Conservation (phyloP, 495 filamentous ascomycete genomes). For the Xylaria nigripes region DNA sequence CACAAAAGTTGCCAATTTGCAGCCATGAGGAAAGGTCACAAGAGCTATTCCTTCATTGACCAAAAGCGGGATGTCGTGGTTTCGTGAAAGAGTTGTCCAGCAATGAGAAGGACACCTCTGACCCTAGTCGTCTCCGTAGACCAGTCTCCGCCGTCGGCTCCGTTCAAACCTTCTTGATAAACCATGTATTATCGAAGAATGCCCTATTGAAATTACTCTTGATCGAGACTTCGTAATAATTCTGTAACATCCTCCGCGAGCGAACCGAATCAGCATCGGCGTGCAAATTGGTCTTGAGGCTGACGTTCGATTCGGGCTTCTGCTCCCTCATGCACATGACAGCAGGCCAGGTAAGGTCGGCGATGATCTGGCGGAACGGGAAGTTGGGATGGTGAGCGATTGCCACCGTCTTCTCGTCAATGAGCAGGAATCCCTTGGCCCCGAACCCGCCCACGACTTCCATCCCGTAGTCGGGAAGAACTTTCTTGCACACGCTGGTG, state of each 20-base stretch:
- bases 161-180: too few relatives aligned
- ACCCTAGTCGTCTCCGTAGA: too few relatives aligned
- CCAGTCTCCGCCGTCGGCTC: too few relatives aligned
- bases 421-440: slow-evolving; percentile 33
- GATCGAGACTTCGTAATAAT: not conserved
- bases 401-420: slow-evolving; percentile 32
- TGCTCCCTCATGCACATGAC: not conserved
- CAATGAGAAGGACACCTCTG: too few relatives aligned
- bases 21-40: too few relatives aligned
- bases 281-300: not conserved
- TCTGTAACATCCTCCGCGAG: not conserved
- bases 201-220: not conserved
- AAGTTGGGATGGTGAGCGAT: slow-evolving; percentile 28
- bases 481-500: slow-evolving; percentile 23
- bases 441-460: slow-evolving; percentile 31
- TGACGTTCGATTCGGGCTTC: not conserved
- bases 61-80: too few relatives aligned
- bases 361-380: slow-evolving; percentile 28
- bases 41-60: too few relatives aligned
- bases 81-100: too few relatives aligned
- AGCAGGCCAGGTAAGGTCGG: slow-evolving; percentile 31
- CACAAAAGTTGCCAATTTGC: too few relatives aligned
- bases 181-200: not conserved
- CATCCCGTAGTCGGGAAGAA: slow-evolving; percentile 30
- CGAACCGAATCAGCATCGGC: not conserved